Evolutionary conservation across 106 monocot genomes (phyloP).

Genomic region (Posidonia australis): DNA sequence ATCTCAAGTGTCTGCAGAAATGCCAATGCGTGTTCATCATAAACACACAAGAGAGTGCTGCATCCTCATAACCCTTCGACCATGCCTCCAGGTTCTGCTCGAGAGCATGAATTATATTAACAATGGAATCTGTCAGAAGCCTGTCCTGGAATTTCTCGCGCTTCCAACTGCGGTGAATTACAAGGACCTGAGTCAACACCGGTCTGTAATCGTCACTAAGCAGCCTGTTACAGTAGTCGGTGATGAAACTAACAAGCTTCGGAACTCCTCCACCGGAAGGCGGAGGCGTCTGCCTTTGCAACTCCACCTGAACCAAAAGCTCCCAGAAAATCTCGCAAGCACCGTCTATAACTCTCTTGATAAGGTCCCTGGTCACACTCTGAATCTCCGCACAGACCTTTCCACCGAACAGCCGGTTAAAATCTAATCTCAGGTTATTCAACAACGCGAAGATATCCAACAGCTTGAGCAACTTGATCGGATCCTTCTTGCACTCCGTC

Average conservation of each 20-base stretch:
- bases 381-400: constrained; percentile 68
- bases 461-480: constrained; percentile 80
- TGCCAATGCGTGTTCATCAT: constrained; percentile 89
- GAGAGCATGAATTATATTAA: constrained; percentile 59
- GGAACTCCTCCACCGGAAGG: constrained; percentile 66
- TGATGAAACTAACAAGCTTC: constrained; percentile 62
- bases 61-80: constrained; percentile 62
- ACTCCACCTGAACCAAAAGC: constrained; percentile 72
- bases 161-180: constrained; percentile 70
- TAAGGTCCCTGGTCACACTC: constrained; percentile 64
- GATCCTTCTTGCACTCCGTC: constrained; percentile 75
- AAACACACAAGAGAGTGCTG: constrained; percentile 44
- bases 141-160: constrained; percentile 55
- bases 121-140: constrained; percentile 45
- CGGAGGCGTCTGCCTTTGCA: constrained; percentile 49
- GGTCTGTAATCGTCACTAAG: constrained; percentile 61
- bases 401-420: constrained; percentile 71
- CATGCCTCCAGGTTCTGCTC: constrained; percentile 70
- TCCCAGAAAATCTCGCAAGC: constrained; percentile 94
- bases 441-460: constrained; percentile 71
- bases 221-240: constrained; percentile 63
- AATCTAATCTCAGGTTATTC: constrained; percentile 66
- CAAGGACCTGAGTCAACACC: constrained; percentile 51
- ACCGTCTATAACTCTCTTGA: constrained; percentile 69
- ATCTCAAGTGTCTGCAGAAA: constrained; percentile 59